Conservation (phyloP, 2,329 filamentous ascomycete genomes). For the Nothophaeocryptopus gaeumannii region DNA sequence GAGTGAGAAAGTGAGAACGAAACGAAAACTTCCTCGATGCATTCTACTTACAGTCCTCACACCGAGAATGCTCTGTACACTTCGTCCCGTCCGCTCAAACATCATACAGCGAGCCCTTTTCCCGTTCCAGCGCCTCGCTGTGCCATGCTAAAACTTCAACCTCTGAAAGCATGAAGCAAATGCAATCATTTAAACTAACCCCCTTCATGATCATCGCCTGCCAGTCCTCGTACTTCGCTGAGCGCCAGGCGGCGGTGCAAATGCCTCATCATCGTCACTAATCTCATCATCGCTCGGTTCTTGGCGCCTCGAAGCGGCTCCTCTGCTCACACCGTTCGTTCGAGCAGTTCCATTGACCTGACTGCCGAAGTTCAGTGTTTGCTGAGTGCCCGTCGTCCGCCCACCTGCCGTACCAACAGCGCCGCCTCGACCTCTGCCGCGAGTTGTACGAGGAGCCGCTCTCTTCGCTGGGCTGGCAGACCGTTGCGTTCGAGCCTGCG, state of each 20-base stretch:
- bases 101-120: no score
- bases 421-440: slow-evolving; percentile 18
- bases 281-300: slow-evolving; percentile 42
- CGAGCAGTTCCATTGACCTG: slow-evolving; percentile 15
- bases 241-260: slow-evolving; percentile 34
- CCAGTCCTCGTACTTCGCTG: slow-evolving; percentile 20
- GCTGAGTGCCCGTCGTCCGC: slow-evolving; percentile 18
- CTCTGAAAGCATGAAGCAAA: background rate
- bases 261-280: slow-evolving; percentile 39
- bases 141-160: slow-evolving; percentile 10
- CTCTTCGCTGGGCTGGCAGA: slow-evolving; percentile 25
- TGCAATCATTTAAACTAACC: background rate
- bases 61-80: no score
- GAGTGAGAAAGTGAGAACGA: no score
- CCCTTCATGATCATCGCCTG: slow-evolving; percentile 11
- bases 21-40: no score
- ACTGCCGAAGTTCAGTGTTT: slow-evolving; percentile 23
- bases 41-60: no score
- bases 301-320: slow-evolving; percentile 26
- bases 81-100: background rate
- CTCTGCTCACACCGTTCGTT: slow-evolving; percentile 13
- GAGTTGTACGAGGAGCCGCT: slow-evolving; percentile 18
- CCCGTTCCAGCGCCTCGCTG: slow-evolving; percentile 9
- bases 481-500: slow-evolving; percentile 10
- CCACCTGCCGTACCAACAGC: slow-evolving; percentile 6